Percentiles rank a stretch among this genome's conserved stretches.
phyloP scores from a whole-genome alignment of 2,329 filamentous ascomycete species.

The Karstenula rhodostoma region DNA sequence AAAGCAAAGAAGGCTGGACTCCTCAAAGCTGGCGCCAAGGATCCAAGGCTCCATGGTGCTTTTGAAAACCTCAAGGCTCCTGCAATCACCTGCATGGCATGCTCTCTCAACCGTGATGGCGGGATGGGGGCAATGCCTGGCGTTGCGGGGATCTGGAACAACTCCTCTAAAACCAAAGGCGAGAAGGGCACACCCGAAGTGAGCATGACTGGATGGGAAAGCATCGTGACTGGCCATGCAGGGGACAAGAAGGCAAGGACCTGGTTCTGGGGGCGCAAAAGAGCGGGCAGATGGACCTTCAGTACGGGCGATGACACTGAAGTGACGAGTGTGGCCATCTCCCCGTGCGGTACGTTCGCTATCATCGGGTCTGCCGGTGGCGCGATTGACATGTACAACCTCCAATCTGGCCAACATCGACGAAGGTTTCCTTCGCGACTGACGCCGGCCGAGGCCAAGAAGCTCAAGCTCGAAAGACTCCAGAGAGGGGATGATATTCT shows the following conservation, averaged over 20 bases:
- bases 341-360: slow-evolving; percentile 92
- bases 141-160: slow-evolving; percentile 83
- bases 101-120: slow-evolving; percentile 91
- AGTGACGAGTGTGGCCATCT: slow-evolving; percentile 85
- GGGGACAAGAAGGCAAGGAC: slow-evolving; percentile 86
- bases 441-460: slow-evolving; percentile 79
- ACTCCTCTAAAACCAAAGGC: slow-evolving; percentile 68
- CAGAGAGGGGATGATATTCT: slow-evolving; percentile 61
- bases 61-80: slow-evolving; percentile 83
- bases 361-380: slow-evolving; percentile 85
- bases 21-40: slow-evolving; percentile 64
- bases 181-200: slow-evolving; percentile 73
- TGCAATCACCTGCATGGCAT: slow-evolving; percentile 89
- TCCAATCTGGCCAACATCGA: slow-evolving; percentile 89
- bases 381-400: slow-evolving; percentile 92
- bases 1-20: slow-evolving; percentile 90
- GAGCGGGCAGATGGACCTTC: slow-evolving; percentile 91
- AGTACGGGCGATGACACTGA: slow-evolving; percentile 83
- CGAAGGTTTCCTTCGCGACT: slow-evolving; percentile 85
- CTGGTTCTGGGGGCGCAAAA: slow-evolving; percentile 98
- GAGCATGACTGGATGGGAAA: slow-evolving; percentile 92
- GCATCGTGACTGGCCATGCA: slow-evolving; percentile 90
- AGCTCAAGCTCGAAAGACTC: slow-evolving; percentile 71
- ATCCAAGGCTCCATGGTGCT: slow-evolving; percentile 68
- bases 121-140: slow-evolving; percentile 87